These are phyloP conservation scores for Rhytidhysteron rufulum DNA, from an alignment of 2,329 filamentous ascomycete species.

Conservation along the genomic window DNA sequence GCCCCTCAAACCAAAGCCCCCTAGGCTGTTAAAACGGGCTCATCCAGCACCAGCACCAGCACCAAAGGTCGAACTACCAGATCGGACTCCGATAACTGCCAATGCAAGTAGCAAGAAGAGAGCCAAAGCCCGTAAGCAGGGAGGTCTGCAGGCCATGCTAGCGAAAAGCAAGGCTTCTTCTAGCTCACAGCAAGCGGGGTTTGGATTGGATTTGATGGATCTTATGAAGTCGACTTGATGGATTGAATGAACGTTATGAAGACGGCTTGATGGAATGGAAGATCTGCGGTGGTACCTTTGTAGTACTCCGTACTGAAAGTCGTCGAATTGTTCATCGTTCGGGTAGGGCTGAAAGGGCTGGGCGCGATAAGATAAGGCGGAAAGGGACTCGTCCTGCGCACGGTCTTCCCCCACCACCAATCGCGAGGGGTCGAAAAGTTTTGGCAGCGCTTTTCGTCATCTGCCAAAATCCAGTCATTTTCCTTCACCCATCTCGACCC, in stretches of 20 bases:
- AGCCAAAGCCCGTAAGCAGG: constrained; percentile 52
- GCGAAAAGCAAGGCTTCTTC: constrained; percentile 41
- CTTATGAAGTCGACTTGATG: constrained; percentile 37
- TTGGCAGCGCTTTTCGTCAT: constrained; percentile 12
- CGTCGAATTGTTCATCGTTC: no score
- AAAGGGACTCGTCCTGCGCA: no score
- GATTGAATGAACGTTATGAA: not conserved
- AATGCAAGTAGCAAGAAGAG: constrained; percentile 52
- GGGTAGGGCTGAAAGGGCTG: constrained; percentile 1
- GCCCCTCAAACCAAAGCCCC: constrained; percentile 13
- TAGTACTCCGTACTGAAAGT: no score
- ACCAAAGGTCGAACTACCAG: constrained; percentile 5
- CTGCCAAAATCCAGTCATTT: not conserved
- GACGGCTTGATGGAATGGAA: no score
- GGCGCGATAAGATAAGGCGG: no score
- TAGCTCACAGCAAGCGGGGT: constrained; percentile 26
- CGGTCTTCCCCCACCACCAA: constrained; percentile 25
- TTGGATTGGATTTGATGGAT: constrained; percentile 51
- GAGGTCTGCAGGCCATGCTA: constrained; percentile 52
- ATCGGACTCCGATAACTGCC: constrained; percentile 29
- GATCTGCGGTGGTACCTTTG: no score
- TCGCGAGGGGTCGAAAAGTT: constrained; percentile 31
- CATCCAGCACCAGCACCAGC: not conserved
- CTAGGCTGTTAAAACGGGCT: constrained; percentile 15
- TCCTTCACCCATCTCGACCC: not conserved